These are phyloP conservation scores for Durotheca rogersii DNA, from an alignment of 495 filamentous ascomycete species.

Conservation along the genomic window DNA sequence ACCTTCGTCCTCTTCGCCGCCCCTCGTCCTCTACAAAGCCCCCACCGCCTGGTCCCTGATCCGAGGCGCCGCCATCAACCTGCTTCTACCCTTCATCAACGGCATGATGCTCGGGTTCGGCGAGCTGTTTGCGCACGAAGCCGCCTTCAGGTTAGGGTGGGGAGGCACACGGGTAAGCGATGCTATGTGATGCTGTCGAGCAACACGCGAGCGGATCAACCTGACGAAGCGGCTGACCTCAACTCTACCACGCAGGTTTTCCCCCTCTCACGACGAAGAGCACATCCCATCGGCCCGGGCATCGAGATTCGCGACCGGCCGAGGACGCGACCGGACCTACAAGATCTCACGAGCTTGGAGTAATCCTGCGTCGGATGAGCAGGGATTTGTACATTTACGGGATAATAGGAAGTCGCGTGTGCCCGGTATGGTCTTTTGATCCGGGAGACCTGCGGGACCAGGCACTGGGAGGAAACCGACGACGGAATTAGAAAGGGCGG, in stretches of 20 bases:
- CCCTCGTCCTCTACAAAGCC: constrained; percentile 83
- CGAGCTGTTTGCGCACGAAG: constrained; percentile 93
- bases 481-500: constrained; percentile 2
- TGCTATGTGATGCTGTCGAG: not conserved
- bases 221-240: not conserved
- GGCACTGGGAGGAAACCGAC: not conserved
- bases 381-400: constrained; percentile 11
- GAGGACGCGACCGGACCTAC: constrained; percentile 37
- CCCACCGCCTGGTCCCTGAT: constrained; percentile 82
- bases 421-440: not conserved
- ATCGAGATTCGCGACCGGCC: constrained; percentile 50
- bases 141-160: constrained; percentile 91
- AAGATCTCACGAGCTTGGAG: constrained; percentile 54
- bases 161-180: constrained; percentile 79
- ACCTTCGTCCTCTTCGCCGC: constrained; percentile 67
- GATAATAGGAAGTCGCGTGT: not conserved
- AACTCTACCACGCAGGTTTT: constrained; percentile 45
- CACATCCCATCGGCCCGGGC: constrained; percentile 53
- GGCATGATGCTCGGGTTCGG: constrained; percentile 98
- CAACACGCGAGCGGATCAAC: not conserved
- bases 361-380: constrained; percentile 25
- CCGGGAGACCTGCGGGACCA: not conserved
- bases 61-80: constrained; percentile 89
- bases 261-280: constrained; percentile 44
- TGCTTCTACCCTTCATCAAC: constrained; percentile 93